Percentiles rank a stretch among this genome's conserved stretches.
phyloP scores from a whole-genome alignment of 1,139 yeast species.

The Schizosaccharomyces versatilis region DNA sequence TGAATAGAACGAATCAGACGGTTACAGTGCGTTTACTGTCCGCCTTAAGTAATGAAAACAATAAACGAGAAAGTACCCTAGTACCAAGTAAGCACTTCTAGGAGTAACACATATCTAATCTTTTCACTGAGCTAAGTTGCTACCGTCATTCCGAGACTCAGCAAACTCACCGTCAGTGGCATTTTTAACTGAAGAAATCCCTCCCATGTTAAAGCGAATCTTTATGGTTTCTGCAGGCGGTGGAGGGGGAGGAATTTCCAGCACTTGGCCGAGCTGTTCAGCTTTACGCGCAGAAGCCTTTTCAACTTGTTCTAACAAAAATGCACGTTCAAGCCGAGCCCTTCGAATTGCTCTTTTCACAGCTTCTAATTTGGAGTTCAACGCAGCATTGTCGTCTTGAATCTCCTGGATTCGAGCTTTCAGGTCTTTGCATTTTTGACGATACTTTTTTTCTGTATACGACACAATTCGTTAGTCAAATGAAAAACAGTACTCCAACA shows the following conservation, averaged over 20 bases:
- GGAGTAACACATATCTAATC: no score
- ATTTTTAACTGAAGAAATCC: no score
- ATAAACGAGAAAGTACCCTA: no score
- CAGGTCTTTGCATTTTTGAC: constrained; percentile 48
- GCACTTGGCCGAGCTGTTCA: background rate
- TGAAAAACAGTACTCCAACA: background rate
- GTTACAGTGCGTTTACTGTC: no score
- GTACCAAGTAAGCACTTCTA: no score
- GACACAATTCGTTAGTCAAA: background rate
- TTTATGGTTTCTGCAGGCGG: no score
- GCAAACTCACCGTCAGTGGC: no score
- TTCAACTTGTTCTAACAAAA: constrained; percentile 62
- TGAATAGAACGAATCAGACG: no score
- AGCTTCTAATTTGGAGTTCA: constrained; percentile 57
- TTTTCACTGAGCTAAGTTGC: no score
- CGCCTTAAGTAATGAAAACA: no score
- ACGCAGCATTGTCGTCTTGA: constrained; percentile 58
- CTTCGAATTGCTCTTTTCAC: constrained; percentile 60
- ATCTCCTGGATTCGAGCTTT: constrained; percentile 50
- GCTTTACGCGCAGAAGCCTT: constrained; percentile 16
- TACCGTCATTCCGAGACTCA: no score
- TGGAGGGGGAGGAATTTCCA: background rate
- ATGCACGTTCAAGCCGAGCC: constrained; percentile 58
- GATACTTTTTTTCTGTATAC: constrained; percentile 20
- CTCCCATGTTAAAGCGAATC: no score